Evolutionary conservation across 805 yeast species (phyloP).

Genomic region (Teunomyces funiuensis): DNA sequence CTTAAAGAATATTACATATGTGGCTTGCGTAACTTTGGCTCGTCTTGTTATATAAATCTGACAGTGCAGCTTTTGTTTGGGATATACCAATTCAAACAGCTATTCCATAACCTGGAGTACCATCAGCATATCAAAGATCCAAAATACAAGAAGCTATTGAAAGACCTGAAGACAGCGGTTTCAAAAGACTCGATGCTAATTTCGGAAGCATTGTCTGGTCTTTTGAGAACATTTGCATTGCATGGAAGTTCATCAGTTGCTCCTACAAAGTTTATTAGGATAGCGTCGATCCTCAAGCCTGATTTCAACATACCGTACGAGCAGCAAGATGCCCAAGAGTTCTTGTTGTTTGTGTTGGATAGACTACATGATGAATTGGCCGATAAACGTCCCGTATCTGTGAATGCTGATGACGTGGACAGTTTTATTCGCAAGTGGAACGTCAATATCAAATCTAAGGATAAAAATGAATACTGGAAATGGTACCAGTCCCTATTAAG

Average conservation of each 20-base stretch:
- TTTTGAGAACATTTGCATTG: slow-evolving; percentile 57
- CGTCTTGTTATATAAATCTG: slow-evolving; percentile 75
- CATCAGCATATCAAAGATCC: slow-evolving; percentile 42
- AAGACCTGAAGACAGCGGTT: slow-evolving; percentile 11
- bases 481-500: slow-evolving; percentile 58
- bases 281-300: slow-evolving; percentile 54
- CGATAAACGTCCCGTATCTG: slow-evolving; percentile 17
- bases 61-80: slow-evolving; percentile 71
- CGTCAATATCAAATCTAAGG: slow-evolving; percentile 28
- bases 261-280: slow-evolving; percentile 61
- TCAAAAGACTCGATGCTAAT: slow-evolving; percentile 27
- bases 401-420: slow-evolving; percentile 21
- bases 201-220: slow-evolving; percentile 51
- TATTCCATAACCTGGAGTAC: slow-evolving; percentile 49
- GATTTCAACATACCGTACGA: slow-evolving; percentile 68
- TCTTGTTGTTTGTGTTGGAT: slow-evolving; percentile 63
- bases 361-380: slow-evolving; percentile 65
- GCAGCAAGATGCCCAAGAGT: slow-evolving; percentile 83
- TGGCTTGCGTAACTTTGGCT: slow-evolving; percentile 67
- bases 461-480: slow-evolving; percentile 52
- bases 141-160: slow-evolving; percentile 23
- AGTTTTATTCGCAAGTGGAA: slow-evolving; percentile 31
- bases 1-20: slow-evolving; percentile 51
- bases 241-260: slow-evolving; percentile 63
- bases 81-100: slow-evolving; percentile 44